Conservation (phyloP, 192 early-diverging fungal genomes). For the Entomortierella beljakovae region DNA sequence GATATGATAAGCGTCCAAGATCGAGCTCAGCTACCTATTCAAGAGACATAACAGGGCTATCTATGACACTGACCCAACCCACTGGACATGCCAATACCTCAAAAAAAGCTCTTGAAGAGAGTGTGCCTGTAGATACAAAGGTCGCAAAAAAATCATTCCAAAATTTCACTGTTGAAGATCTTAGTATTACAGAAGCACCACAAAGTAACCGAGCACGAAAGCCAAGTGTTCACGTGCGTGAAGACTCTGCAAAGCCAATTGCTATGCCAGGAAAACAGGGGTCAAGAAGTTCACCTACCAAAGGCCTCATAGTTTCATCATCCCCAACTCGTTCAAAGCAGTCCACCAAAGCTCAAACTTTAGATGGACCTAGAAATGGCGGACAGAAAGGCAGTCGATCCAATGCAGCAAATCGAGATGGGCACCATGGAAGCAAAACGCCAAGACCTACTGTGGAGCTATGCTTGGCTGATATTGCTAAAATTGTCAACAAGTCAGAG, state of each 20-base stretch:
- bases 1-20: conserved; percentile 10
- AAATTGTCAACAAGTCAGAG: conserved; percentile 19
- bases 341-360: neutral
- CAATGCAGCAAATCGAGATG: conserved; percentile 1
- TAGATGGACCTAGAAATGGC: conserved; percentile 6
- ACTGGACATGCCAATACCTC: too few relatives aligned
- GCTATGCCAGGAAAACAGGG: neutral
- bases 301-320: neutral
- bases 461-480: conserved; percentile 47
- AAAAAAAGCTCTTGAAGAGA: too few relatives aligned
- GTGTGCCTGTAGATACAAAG: too few relatives aligned
- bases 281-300: neutral
- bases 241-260: neutral
- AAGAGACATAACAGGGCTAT: neutral
- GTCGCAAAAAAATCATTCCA: neutral
- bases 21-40: conserved; percentile 3
- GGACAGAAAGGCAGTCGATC: conserved; percentile 8
- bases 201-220: neutral
- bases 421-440: neutral
- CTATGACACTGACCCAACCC: too few relatives aligned
- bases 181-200: neutral
- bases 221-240: neutral
- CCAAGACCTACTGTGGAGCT: conserved; percentile 35
- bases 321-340: neutral
- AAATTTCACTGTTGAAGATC: neutral